Conservation (phyloP, 768 basidiomycete genomes). For the Suillus cothurnatus region DNA sequence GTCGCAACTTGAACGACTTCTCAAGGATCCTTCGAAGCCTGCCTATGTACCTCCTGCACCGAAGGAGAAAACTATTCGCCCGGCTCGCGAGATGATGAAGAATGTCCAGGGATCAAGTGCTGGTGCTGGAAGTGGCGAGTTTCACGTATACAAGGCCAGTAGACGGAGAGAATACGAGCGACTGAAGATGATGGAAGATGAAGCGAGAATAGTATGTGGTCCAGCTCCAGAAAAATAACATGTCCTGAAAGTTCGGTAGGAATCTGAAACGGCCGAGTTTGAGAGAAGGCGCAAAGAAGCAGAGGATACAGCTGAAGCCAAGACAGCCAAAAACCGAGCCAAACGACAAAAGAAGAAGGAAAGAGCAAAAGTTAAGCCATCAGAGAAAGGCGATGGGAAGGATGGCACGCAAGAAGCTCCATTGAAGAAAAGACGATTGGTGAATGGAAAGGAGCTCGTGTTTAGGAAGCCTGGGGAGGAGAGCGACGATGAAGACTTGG, state of each 20-base stretch:
- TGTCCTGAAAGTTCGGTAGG: constrained; percentile 45
- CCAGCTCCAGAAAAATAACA: background rate
- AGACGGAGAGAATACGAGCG: constrained; percentile 95
- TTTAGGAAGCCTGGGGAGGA: constrained; percentile 58
- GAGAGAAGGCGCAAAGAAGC: constrained; percentile 71
- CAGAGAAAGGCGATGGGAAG: constrained; percentile 27
- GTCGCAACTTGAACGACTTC: constrained; percentile 79
- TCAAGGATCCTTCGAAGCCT: constrained; percentile 87
- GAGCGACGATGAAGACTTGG: constrained; percentile 38
- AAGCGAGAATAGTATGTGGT: constrained; percentile 64
- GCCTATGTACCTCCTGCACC: constrained; percentile 79
- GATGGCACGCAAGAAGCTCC: constrained; percentile 41
- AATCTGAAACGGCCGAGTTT: constrained; percentile 71
- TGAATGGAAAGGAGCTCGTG: constrained; percentile 73
- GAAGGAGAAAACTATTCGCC: constrained; percentile 78
- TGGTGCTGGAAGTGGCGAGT: constrained; percentile 96
- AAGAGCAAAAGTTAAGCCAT: constrained; percentile 50
- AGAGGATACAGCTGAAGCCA: constrained; percentile 74
- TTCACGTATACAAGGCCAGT: constrained; percentile 97
- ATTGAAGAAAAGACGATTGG: constrained; percentile 78
- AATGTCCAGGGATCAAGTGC: constrained; percentile 98
- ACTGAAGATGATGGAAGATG: constrained; percentile 87
- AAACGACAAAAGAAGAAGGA: constrained; percentile 94
- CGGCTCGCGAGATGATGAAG: constrained; percentile 97
- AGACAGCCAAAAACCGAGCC: constrained; percentile 94